These are phyloP conservation scores for Phialophora verrucosa DNA, from an alignment of 2,329 filamentous ascomycete genomes.

Conservation along the genomic window DNA sequence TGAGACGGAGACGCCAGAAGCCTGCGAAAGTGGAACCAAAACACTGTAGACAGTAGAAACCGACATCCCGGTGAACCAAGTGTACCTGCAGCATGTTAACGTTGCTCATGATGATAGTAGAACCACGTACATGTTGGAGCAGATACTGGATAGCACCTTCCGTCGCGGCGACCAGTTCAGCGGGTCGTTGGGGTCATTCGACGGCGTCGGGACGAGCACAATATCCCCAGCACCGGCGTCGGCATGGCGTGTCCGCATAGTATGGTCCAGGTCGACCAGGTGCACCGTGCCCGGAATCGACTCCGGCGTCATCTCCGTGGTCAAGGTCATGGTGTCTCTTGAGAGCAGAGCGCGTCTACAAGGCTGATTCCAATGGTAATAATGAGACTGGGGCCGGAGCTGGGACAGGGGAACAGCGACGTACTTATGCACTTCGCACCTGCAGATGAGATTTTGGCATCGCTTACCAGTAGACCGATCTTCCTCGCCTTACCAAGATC, in stretches of 20 bases:
- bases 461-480: not conserved
- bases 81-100: slow-evolving; percentile 43
- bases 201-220: slow-evolving; percentile 46
- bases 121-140: slow-evolving; percentile 45
- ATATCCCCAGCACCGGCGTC: slow-evolving; percentile 40
- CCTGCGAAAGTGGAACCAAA: slow-evolving; percentile 47
- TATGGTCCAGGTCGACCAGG: slow-evolving; percentile 45
- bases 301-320: slow-evolving; percentile 23
- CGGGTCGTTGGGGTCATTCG: slow-evolving; percentile 49
- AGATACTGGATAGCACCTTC: slow-evolving; percentile 45
- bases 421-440: not conserved
- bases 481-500: not conserved
- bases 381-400: not conserved
- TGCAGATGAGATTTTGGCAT: slow-evolving; percentile 6
- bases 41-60: slow-evolving; percentile 45
- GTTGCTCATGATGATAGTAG: not conserved
- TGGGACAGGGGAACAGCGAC: not conserved
- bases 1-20: slow-evolving; percentile 50
- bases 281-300: slow-evolving; percentile 46
- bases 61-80: slow-evolving; percentile 43
- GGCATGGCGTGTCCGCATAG: slow-evolving; percentile 34
- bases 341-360: not conserved
- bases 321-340: slow-evolving; percentile 9
- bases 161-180: slow-evolving; percentile 47
- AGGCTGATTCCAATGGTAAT: not conserved